A percentile compares a stretch with the other conserved stretches of the same genome.
Conservation (phyloP, 768 basidiomycete species). For the Mycena rebaudengoi region DNA sequence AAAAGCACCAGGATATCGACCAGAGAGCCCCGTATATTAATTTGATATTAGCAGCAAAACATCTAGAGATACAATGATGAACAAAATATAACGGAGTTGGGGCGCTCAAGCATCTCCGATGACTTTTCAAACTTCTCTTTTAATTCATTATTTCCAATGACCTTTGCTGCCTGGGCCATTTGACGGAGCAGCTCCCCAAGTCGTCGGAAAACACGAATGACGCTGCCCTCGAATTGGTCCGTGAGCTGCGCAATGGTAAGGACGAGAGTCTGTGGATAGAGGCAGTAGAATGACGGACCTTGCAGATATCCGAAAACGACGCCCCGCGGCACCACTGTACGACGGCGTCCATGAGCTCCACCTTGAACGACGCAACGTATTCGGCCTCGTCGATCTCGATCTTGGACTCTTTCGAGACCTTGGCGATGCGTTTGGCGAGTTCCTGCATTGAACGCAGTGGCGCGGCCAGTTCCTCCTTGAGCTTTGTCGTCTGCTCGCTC, state of each 20-base stretch:
- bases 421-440: conserved; percentile 94
- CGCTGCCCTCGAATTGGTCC: conserved; percentile 95
- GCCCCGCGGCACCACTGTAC: conserved; percentile 98
- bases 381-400: conserved; percentile 90
- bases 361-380: conserved; percentile 96
- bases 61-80: conserved; percentile 81
- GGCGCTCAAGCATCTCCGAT: conserved; percentile 92
- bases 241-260: conserved; percentile 68
- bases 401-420: conserved; percentile 94
- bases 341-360: conserved; percentile 98
- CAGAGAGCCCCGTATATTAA: too few species aligned
- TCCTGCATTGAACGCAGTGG: conserved; percentile 97
- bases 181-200: conserved; percentile 94
- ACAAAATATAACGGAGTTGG: conserved; percentile 93
- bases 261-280: neutral
- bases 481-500: conserved; percentile 86
- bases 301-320: conserved; percentile 95
- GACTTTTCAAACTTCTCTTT: conserved; percentile 94
- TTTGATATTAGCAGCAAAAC: too few species aligned
- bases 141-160: conserved; percentile 94
- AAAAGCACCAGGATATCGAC: too few species aligned
- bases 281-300: conserved; percentile 57
- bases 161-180: conserved; percentile 95
- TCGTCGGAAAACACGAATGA: conserved; percentile 96
- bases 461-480: conserved; percentile 93